Base-by-base conservation (phyloP, 495 filamentous ascomycete genomes). In the Sordaria brevicollis region DNA sequence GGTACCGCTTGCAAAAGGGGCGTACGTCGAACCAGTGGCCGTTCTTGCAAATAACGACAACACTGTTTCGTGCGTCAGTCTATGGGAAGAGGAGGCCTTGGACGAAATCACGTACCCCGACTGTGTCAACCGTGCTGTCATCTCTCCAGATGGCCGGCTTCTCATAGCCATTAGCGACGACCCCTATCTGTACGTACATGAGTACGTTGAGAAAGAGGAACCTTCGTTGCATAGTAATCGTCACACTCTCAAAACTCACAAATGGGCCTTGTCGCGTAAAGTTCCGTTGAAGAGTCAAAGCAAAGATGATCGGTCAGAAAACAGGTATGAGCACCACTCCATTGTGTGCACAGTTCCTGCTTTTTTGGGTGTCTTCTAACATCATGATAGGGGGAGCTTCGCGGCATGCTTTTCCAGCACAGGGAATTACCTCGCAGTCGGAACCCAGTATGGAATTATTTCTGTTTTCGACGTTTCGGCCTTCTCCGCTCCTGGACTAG, bases 111-210 rank as follows among this genome's bases (percentile, higher is more conserved):
- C 87, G 6, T 91, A 94, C 70, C 88, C 90, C 41, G 89, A 91
- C 72, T 89, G 86, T 68, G 94, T 97, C 81, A 99, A 99, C 78
- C 93, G 95, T 78, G 92, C 93, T 5, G 88, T 93, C 21, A 89
- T 99, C 54, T 97, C 94, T 34, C 95, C 95, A 0, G 91, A 97
- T 73, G 94, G 93, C 0, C 85, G 83, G 43, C 79, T 96, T 19
- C 85, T 98, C 5, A 83, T 93, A 4, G 92, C 93, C 10, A 90
- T 98, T 41, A 92, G 94, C 29, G 96, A 99, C 74, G 88, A 92
- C 74, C 88, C 90, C 4, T 89, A 85, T 70, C 89, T 92, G 2
- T 97, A 95, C 77, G 89, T 98, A 69, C 94, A 95, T 77, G 79
- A 87, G 65, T 72, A 75, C 21, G 71, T 54, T 8, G 66, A 75